A percentile compares a stretch with the other conserved stretches of the same genome.
These are phyloP conservation scores for Lentithecium fluviatile DNA, from an alignment of 495 filamentous ascomycete species.

Conservation along the genomic window DNA sequence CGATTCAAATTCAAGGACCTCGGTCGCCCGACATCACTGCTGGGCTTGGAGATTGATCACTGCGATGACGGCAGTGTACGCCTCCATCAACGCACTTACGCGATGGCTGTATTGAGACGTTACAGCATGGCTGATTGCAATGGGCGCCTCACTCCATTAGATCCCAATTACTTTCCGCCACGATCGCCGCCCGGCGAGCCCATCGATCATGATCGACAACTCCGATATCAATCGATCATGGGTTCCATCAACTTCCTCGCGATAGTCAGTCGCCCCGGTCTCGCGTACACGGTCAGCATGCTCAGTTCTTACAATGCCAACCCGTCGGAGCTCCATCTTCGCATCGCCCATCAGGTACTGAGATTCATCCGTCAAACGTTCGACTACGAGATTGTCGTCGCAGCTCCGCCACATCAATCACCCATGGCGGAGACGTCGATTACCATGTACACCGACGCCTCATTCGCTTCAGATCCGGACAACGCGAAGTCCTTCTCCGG, in stretches of 20 bases:
- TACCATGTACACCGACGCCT: conserved; percentile 11
- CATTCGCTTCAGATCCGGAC: conserved; percentile 17
- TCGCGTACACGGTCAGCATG: conserved; percentile 8
- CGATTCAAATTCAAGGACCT: conserved; percentile 19
- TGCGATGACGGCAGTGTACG: not conserved
- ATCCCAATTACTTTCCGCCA: not conserved
- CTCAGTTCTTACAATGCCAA: conserved; percentile 9
- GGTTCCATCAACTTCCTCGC: conserved; percentile 6
- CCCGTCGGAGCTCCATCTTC: conserved; percentile 1
- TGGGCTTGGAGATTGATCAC: conserved; percentile 2
- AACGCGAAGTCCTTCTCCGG: conserved; percentile 14
- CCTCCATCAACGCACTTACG: not conserved
- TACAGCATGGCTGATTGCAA: not conserved
- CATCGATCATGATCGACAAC: not conserved
- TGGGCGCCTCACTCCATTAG: not conserved
- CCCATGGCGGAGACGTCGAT: not conserved
- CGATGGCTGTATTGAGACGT: not conserved
- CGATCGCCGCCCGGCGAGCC: not conserved
- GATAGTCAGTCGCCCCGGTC: not conserved
- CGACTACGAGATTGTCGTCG: not conserved
- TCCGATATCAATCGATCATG: not conserved
- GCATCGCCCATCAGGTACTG: not conserved
- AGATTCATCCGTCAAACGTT: conserved; percentile 1
- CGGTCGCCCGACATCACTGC: not conserved
- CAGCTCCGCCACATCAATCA: too few species aligned